phyloP scores from a whole-genome alignment of 441 rosid genomes.

The Syzygium malaccense region DNA sequence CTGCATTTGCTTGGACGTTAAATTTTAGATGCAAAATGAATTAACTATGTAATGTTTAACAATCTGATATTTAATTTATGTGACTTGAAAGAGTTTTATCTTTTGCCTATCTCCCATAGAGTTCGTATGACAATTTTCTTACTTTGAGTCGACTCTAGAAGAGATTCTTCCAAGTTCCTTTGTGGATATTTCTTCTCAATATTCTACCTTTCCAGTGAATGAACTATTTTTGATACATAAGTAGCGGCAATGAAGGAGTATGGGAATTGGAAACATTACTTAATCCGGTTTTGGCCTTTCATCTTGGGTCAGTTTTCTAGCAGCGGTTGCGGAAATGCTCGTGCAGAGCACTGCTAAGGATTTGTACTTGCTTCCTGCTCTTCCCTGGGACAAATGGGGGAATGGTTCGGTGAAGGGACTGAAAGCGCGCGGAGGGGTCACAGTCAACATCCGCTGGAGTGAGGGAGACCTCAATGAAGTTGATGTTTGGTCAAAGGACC shows the following conservation, averaged over 20 bases:
- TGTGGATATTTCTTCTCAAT: background rate
- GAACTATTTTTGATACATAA: background rate
- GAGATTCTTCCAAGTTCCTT: background rate
- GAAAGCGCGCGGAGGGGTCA: constrained; percentile 33
- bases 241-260: background rate
- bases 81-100: background rate
- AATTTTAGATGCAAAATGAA: background rate
- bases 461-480: constrained; percentile 54
- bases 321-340: constrained; percentile 38
- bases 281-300: background rate
- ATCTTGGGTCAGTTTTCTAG: constrained; percentile 23
- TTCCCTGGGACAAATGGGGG: constrained; percentile 34
- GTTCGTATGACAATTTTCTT: background rate
- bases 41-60: background rate
- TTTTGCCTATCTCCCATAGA: background rate
- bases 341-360: constrained; percentile 35
- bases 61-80: background rate
- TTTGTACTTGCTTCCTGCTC: constrained; percentile 36
- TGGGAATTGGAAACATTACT: background rate
- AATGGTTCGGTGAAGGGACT: constrained; percentile 30
- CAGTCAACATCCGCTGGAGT: constrained; percentile 33
- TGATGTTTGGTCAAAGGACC: constrained; percentile 36
- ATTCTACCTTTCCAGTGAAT: background rate
- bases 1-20: background rate
- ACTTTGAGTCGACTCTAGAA: background rate